Conservation (phyloP, 345 rosid species). For the Pelargonium nanum region DNA sequence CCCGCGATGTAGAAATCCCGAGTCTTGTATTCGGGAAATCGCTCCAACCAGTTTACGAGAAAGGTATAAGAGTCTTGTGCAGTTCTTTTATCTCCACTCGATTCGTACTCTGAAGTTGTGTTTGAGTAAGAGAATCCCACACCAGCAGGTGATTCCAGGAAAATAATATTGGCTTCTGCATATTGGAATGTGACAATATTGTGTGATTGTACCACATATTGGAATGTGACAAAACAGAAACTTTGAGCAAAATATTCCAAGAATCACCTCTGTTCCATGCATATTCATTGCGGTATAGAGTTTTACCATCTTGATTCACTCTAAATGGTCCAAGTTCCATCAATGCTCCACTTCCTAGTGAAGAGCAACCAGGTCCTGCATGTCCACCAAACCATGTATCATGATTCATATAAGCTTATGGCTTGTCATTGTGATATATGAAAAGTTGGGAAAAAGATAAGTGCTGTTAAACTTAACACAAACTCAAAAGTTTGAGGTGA, state of each 20-base stretch:
- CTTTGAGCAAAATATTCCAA: neutral
- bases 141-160: conserved; percentile 84
- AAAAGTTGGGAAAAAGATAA: too few species aligned
- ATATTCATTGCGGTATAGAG: conserved; percentile 31
- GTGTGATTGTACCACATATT: too few species aligned
- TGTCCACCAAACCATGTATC: neutral
- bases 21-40: conserved; percentile 69
- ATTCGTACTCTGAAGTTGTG: conserved; percentile 36
- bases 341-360: conserved; percentile 46
- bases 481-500: too few species aligned
- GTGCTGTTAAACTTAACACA: too few species aligned
- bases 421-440: too few species aligned
- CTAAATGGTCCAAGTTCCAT: conserved; percentile 54
- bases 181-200: neutral
- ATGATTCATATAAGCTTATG: too few species aligned
- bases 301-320: conserved; percentile 43
- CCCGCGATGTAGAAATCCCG: conserved; percentile 68
- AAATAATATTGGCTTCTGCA: conserved; percentile 34
- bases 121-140: conserved; percentile 89
- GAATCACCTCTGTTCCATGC: conserved; percentile 49
- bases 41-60: conserved; percentile 62
- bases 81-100: conserved; percentile 49
- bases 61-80: conserved; percentile 57
- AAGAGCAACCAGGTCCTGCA: conserved; percentile 66
- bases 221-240: neutral